Conservation (phyloP, 306 rosid genomes). For the Trifolium dubium region DNA sequence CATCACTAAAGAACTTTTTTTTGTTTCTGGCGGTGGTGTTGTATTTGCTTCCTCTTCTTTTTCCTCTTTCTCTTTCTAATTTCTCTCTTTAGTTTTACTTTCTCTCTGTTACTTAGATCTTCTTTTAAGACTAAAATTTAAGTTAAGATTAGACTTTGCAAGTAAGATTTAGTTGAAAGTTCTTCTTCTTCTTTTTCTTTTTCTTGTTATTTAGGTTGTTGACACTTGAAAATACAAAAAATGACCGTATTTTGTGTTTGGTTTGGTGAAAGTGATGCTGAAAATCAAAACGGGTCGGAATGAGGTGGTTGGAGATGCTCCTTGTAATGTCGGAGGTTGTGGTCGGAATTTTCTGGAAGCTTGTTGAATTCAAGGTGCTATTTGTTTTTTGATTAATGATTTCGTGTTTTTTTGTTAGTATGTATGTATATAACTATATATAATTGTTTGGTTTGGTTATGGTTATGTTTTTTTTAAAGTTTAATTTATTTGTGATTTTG, state of each 20-base stretch:
- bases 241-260: slow-evolving; percentile 33
- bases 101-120: too few species aligned
- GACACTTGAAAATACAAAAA: background rate
- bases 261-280: slow-evolving; percentile 53
- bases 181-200: background rate
- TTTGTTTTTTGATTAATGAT: background rate
- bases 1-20: too few species aligned
- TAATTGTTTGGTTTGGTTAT: slow-evolving; percentile 4
- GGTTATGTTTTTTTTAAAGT: too few species aligned
- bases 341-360: slow-evolving; percentile 78
- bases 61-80: slow-evolving; percentile 2
- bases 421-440: slow-evolving; percentile 4
- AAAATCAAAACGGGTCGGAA: slow-evolving; percentile 91
- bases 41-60: background rate
- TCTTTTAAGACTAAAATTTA: too few species aligned
- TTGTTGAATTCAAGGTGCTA: slow-evolving; percentile 85
- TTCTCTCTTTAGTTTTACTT: slow-evolving; percentile 23
- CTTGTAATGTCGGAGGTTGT: slow-evolving; percentile 68
- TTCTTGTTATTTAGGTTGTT: slow-evolving; percentile 6
- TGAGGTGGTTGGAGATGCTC: slow-evolving; percentile 57
- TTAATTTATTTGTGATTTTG: background rate
- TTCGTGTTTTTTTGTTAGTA: slow-evolving; percentile 15
- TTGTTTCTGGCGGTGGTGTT: slow-evolving; percentile 97
- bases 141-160: background rate
- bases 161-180: slow-evolving; percentile 7